Evolutionary conservation across 2,329 filamentous ascomycete genomes (phyloP).

Genomic region (Ophiocordyceps camponoti-saundersi): DNA sequence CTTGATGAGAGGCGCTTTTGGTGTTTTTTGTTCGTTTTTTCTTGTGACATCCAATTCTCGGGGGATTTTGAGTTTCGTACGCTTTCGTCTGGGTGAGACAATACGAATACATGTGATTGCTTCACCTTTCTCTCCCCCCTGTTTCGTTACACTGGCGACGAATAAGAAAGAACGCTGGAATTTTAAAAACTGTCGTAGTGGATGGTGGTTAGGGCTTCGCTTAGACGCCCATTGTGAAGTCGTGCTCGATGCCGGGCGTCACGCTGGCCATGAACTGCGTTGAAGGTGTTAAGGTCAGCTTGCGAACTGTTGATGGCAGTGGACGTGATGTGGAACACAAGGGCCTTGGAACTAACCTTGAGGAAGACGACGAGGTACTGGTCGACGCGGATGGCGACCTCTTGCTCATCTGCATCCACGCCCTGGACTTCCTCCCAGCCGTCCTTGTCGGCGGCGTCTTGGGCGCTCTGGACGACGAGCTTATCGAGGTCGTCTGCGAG

Average conservation of each 20-base stretch:
- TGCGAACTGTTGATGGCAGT: not conserved
- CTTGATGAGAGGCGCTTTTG: too few relatives aligned
- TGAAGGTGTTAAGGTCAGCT: not conserved
- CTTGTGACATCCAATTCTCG: too few relatives aligned
- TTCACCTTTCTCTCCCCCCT: too few relatives aligned
- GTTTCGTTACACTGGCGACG: too few relatives aligned
- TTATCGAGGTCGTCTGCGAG: conserved; percentile 66
- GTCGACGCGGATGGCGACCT: conserved; percentile 72
- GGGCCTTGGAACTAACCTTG: conserved; percentile 35
- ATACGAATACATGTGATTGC: too few relatives aligned
- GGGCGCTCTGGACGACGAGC: conserved; percentile 37
- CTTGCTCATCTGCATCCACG: conserved; percentile 46
- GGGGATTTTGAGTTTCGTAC: too few relatives aligned
- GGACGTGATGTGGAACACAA: not conserved
- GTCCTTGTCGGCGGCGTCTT: conserved; percentile 34
- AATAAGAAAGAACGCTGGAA: too few relatives aligned
- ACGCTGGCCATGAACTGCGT: conserved; percentile 64
- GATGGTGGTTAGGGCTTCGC: not conserved
- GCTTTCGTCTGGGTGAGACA: too few relatives aligned
- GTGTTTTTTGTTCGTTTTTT: too few relatives aligned
- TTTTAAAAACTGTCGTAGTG: too few relatives aligned
- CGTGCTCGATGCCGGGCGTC: conserved; percentile 91
- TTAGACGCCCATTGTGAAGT: conserved; percentile 91
- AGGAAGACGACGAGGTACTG: conserved; percentile 78
- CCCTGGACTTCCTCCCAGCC: conserved; percentile 51